phyloP scores from a whole-genome alignment of 2,329 filamentous ascomycete species.

The Arachnopeziza araneosa region DNA sequence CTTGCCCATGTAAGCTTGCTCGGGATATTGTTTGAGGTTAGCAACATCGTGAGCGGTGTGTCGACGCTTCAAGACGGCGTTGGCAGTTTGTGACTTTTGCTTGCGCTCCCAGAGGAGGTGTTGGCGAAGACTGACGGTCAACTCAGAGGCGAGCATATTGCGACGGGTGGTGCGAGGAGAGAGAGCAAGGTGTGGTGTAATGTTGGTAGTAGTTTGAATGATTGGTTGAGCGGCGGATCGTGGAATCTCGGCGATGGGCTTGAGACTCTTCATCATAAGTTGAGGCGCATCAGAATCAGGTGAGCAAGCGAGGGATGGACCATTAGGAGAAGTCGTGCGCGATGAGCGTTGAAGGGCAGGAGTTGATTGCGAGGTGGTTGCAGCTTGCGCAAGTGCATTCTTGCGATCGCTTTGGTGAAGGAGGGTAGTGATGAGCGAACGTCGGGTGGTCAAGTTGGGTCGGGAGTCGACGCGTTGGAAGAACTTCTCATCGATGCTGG shows the following conservation, averaged over 20 bases:
- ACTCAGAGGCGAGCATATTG: conserved; percentile 92
- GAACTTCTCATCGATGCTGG: conserved; percentile 74
- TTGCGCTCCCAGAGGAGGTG: conserved; percentile 93
- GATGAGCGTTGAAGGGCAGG: conserved; percentile 46
- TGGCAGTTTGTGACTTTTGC: conserved; percentile 84
- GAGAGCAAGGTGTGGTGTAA: conserved; percentile 57
- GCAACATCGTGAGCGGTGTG: conserved; percentile 89
- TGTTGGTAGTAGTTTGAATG: conserved; percentile 62
- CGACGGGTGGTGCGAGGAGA: conserved; percentile 88
- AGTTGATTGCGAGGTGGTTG: conserved; percentile 39
- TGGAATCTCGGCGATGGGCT: conserved; percentile 43
- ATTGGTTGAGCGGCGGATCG: conserved; percentile 69
- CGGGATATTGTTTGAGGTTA: conserved; percentile 78
- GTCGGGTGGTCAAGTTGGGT: conserved; percentile 75
- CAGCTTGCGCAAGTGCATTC: conserved; percentile 61
- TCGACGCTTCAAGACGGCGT: conserved; percentile 80
- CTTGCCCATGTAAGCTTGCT: conserved; percentile 55
- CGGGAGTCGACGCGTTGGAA: conserved; percentile 91
- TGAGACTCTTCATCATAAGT: conserved; percentile 45
- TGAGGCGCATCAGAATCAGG: conserved; percentile 37
- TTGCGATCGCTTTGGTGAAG: conserved; percentile 75
- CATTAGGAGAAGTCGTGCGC: conserved; percentile 64
- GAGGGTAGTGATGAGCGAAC: conserved; percentile 84
- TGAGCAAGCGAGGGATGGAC: conserved; percentile 53
- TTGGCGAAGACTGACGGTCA: conserved; percentile 86